A percentile compares a stretch with the other conserved stretches of the same genome.
These are phyloP conservation scores for Scedosporium aurantiacum DNA, from an alignment of 2,329 filamentous ascomycete genomes.

Conservation along the genomic window DNA sequence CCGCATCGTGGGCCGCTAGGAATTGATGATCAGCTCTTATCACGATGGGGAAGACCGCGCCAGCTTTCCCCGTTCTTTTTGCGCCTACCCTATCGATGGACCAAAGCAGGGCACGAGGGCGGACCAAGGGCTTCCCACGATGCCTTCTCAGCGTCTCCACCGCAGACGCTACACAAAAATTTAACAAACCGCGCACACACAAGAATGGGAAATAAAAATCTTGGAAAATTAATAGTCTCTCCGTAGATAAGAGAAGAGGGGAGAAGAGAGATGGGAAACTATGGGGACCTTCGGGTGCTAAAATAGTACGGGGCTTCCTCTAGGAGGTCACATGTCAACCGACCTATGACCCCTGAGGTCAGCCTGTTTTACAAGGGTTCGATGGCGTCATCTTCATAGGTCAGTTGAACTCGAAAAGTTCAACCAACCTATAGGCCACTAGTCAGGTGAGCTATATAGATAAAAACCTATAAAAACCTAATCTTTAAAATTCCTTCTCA, in stretches of 20 bases:
- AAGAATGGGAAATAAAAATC: not conserved
- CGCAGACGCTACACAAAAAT: not conserved
- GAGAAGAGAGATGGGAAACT: not conserved
- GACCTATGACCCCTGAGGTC: too few species aligned
- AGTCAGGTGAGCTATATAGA: too few species aligned
- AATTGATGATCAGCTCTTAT: too few species aligned
- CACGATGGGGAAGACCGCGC: too few species aligned
- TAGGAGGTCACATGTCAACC: too few species aligned
- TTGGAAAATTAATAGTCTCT: not conserved
- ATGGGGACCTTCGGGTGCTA: not conserved
- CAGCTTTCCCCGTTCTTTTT: not conserved
- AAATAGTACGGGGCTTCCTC: not conserved
- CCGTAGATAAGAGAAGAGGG: not conserved
- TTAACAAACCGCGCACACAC: not conserved
- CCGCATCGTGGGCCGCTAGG: too few species aligned
- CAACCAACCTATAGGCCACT: too few species aligned
- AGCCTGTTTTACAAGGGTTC: too few species aligned
- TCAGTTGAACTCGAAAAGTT: too few species aligned
- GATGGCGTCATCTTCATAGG: too few species aligned
- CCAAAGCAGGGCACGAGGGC: conserved; percentile 1
- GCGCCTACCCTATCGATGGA: not conserved
- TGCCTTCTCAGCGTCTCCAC: not conserved
- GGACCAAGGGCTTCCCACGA: not conserved
- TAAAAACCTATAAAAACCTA: too few species aligned
- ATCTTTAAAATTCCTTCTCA: too few species aligned